Percentiles rank a stretch among this genome's conserved stretches.
These are phyloP conservation scores for Penicillium sp. DNA, from an alignment of 2,329 filamentous ascomycete species.

Conservation along the genomic window DNA sequence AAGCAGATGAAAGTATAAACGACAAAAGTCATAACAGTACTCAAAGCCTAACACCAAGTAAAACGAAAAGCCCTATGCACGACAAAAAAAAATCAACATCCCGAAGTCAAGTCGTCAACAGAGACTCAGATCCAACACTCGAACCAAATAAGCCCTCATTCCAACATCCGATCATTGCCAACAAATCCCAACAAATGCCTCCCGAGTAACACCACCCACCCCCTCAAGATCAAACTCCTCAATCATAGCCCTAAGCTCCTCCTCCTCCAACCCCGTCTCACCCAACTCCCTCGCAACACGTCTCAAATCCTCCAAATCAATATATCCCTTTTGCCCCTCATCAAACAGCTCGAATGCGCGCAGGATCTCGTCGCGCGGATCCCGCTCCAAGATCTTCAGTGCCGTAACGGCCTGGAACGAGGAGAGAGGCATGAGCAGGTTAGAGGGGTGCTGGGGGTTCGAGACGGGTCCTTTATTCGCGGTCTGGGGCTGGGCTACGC, in stretches of 20 bases:
- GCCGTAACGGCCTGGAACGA: slow-evolving; percentile 76
- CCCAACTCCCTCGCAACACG: slow-evolving; percentile 87
- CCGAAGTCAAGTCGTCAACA: slow-evolving; percentile 2
- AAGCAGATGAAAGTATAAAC: not conserved
- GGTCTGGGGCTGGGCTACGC: slow-evolving; percentile 37
- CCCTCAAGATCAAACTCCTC: slow-evolving; percentile 96
- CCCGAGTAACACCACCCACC: slow-evolving; percentile 70
- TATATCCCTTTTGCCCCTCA: slow-evolving; percentile 84
- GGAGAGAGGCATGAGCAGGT: slow-evolving; percentile 69
- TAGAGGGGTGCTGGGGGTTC: slow-evolving; percentile 59
- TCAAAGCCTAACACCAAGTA: slow-evolving; percentile 7
- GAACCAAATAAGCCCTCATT: not conserved
- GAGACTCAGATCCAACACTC: not conserved
- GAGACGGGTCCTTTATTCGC: slow-evolving; percentile 32
- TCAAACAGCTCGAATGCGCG: slow-evolving; percentile 94
- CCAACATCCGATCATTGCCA: slow-evolving; percentile 45
- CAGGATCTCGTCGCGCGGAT: slow-evolving; percentile 86
- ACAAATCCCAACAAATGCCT: slow-evolving; percentile 67
- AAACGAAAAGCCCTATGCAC: slow-evolving; percentile 9
- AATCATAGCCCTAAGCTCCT: slow-evolving; percentile 93
- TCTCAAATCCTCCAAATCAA: slow-evolving; percentile 82
- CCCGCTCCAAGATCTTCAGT: slow-evolving; percentile 73
- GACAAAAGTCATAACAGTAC: slow-evolving; percentile 4
- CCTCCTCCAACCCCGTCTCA: slow-evolving; percentile 81
- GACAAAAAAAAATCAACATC: slow-evolving; percentile 6